Evolutionary conservation across 352 stramenopile genomes (phyloP), one percentile per base, ranked within the genome.

Genomic region (Blastocystis sp.): DNA sequence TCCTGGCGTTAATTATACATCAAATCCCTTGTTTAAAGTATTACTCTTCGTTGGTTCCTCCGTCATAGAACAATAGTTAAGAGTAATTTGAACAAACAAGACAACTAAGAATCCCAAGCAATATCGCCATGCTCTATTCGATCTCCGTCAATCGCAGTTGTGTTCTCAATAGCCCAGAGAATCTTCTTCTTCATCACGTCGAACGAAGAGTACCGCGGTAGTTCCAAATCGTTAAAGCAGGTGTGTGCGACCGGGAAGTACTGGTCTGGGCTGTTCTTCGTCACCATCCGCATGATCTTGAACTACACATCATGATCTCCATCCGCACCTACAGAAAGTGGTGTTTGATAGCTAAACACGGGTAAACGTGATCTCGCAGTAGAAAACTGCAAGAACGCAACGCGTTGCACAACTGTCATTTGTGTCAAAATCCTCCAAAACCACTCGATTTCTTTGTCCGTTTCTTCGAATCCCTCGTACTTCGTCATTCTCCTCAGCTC

Each of bases 151-250:
- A 93, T 93, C 30, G 92, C 79, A 34, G 92, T 87, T 5, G 92
- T 90, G 78, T 93, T 92, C 59, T 90, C 82, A 50, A 93, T 93
- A 0, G 92, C 92, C 56, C 92, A 93, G 43, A 81, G 39, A 7
- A 93, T 81, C 76, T 92, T 92, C 4, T 56, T 50, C 9, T 87
- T 76, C 88, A 91, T 92, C 47, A 91, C 65, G 30, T 91, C 87
- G 47, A 78, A 56, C 63, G 91, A 95, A 54, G 94, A 96, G 91
- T 99, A 99, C 54, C 93, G 90, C 18, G 97, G 96, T 30, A 99
- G 90, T 43, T 96, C 95, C 43, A 99, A 92, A 5, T 95, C 96
- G 91, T 99, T 99, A 92, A 99, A 99, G 91, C 97, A 99, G n/a
- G 97, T 99, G 90, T 98, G 97, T 34, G 96, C 95, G 87, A 98